Base-by-base conservation (phyloP, 2,329 filamentous ascomycete species). In the Ploettnerulaceae sp. region DNA sequence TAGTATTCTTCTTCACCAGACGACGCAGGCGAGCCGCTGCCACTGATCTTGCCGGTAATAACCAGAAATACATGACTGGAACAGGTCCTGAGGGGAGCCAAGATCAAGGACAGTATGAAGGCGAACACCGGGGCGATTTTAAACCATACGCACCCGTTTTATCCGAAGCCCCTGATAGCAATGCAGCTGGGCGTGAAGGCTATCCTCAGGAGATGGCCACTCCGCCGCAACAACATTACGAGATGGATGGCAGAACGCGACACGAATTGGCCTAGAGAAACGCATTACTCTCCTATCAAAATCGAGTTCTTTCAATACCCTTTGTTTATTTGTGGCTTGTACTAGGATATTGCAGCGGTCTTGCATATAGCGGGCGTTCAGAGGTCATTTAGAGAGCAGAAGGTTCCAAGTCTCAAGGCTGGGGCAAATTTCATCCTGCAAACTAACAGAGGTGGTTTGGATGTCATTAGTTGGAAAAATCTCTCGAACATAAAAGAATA, bases 1-100 rank as follows among this genome's bases (percentile, higher is more conserved):
- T 50, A 4, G 29, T 48, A 32, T 47, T 33, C 21, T 49, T 56
- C 48, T 50, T 35, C 12, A 15, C 32, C 18, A 36, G 42, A 14
- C 33, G 47, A 18, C 47, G 37, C 12, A 41, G 37, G 21, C 36
- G 33, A 2, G 28, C 15, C 6, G 41, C 41, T 9, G 22, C 22
- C 12, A 7, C 40, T 8, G 32, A 44, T 14, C 31, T 36, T 11
- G 31, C 41, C 3, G 12, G 21, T 11, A 11, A 35, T 2, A 25
- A n/a, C 24, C 15, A 18, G 12, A 22, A 8, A 12, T 12, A 29
- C n/a, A 9, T 17, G 17, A 12, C 22, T 7, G 31, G n/a, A 36
- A 24, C 31, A 20, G 17, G 25, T 7, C 12, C 37, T 21, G 37
- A 40, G 37, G 31, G 18, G 22, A 32, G 32, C n/a, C 29, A 35